Percentiles rank a stretch among this genome's conserved stretches.
phyloP scores from a whole-genome alignment of 1,284 basidiomycete species.

The Heterobasidion occidentale region DNA sequence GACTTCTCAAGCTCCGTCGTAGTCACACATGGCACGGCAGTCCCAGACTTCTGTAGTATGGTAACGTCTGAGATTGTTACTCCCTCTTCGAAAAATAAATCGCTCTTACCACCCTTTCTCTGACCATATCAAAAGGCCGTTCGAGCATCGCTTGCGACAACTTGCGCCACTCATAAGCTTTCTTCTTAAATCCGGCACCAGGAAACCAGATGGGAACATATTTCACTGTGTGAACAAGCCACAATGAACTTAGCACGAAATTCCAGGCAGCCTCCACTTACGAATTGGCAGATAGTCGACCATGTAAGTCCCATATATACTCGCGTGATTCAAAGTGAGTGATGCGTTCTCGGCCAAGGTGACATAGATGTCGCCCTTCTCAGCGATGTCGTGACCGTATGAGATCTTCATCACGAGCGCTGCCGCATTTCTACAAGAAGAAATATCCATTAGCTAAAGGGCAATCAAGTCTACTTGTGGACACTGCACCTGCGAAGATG shows the following conservation, averaged over 20 bases:
- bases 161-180: neutral
- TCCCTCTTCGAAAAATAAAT: neutral
- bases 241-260: neutral
- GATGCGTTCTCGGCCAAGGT: constrained; percentile 27
- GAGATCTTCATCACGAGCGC: constrained; percentile 17
- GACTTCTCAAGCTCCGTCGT: neutral
- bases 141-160: neutral
- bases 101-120: neutral
- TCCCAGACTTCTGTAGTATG: neutral
- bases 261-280: constrained; percentile 5
- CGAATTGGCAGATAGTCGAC: constrained; percentile 22
- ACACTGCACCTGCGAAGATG: constrained; percentile 9
- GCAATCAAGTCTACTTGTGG: too few relatives aligned
- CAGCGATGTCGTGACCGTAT: constrained; percentile 22
- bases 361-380: constrained; percentile 34
- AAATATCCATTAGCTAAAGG: neutral
- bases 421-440: constrained; percentile 10
- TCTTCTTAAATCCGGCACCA: constrained; percentile 10
- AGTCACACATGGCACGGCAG: neutral
- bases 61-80: neutral
- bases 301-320: constrained; percentile 20
- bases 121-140: neutral
- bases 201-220: neutral
- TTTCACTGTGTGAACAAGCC: neutral
- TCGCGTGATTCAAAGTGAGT: constrained; percentile 15